Evolutionary conservation across 805 yeast genomes (phyloP).

Genomic region (Metschnikowia continentalis): DNA sequence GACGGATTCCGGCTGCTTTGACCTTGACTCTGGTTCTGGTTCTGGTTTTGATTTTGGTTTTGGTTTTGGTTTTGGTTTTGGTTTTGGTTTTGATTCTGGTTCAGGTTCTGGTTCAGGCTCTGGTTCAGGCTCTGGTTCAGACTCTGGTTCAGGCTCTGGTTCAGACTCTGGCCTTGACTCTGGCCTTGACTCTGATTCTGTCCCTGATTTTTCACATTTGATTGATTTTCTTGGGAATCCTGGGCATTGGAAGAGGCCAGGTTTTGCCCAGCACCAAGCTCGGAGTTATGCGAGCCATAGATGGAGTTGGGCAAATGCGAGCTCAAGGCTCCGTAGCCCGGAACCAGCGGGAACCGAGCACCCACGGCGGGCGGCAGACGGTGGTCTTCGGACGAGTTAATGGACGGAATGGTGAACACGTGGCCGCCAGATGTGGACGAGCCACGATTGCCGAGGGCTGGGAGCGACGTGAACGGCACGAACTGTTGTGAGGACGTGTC

Average conservation of each 20-base stretch:
- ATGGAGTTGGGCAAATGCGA: slow-evolving; percentile 18
- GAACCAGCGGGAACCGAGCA: slow-evolving; percentile 15
- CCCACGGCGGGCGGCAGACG: slow-evolving; percentile 10
- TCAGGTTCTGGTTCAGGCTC: no score
- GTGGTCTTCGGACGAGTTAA: slow-evolving; percentile 34
- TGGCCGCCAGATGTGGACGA: slow-evolving; percentile 36
- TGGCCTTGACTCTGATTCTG: neutral
- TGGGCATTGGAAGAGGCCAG: neutral
- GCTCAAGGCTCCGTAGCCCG: slow-evolving; percentile 16
- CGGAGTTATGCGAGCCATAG: slow-evolving; percentile 5
- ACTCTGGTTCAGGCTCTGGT: no score
- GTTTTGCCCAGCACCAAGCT: no score
- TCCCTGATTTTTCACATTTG: neutral
- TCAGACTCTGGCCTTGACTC: slow-evolving; percentile 10
- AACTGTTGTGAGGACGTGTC: slow-evolving; percentile 47
- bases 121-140: no score
- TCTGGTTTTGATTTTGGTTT: no score
- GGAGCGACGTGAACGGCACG: slow-evolving; percentile 49
- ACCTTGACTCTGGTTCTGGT: no score
- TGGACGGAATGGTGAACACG: slow-evolving; percentile 46
- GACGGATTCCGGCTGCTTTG: no score
- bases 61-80: no score
- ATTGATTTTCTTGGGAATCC: neutral
- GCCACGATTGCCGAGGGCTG: slow-evolving; percentile 43
- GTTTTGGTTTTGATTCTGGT: no score